Evolutionary conservation across 148 eudicot species (phyloP).

Genomic region (Dysphania ambrosioides): DNA sequence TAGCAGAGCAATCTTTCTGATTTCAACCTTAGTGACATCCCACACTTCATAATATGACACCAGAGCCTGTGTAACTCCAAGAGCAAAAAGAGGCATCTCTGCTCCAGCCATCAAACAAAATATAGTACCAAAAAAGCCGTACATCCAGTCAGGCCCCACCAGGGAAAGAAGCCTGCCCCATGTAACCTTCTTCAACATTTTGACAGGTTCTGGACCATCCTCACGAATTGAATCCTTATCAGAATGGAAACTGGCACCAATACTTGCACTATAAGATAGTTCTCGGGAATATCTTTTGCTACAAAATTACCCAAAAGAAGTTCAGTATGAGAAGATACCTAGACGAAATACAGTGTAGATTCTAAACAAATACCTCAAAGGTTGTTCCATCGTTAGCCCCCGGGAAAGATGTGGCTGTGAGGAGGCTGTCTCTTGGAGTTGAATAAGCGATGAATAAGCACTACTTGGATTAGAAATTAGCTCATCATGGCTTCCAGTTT

Average conservation of each 20-base stretch:
- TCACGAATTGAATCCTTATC: conserved; percentile 60
- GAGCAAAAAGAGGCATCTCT: conserved; percentile 90
- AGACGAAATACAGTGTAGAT: conserved; percentile 5
- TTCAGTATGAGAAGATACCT: background rate
- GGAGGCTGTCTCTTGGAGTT: conserved; percentile 74
- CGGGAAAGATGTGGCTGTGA: conserved; percentile 43
- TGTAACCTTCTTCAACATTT: conserved; percentile 40
- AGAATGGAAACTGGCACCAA: conserved; percentile 79
- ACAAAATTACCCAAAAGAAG: conserved; percentile 15
- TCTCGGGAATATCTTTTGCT: conserved; percentile 73
- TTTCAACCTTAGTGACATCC: conserved; percentile 73
- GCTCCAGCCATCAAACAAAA: conserved; percentile 78
- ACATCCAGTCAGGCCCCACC: conserved; percentile 84
- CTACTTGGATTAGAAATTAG: conserved; percentile 65
- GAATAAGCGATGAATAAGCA: conserved; percentile 74
- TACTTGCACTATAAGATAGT: conserved; percentile 61
- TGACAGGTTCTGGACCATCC: conserved; percentile 43
- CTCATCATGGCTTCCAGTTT: conserved; percentile 92
- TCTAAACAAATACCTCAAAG: conserved; percentile 47
- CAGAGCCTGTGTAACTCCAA: conserved; percentile 90
- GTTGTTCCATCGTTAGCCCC: conserved; percentile 46
- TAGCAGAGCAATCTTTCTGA: conserved; percentile 69
- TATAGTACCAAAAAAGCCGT: conserved; percentile 69
- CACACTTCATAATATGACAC: conserved; percentile 95
- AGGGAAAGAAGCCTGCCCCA: conserved; percentile 66